Percentiles rank a stretch among this genome's conserved stretches.
phyloP scores from a whole-genome alignment of 306 rosid species.

The Macrotyloma uniflorum region DNA sequence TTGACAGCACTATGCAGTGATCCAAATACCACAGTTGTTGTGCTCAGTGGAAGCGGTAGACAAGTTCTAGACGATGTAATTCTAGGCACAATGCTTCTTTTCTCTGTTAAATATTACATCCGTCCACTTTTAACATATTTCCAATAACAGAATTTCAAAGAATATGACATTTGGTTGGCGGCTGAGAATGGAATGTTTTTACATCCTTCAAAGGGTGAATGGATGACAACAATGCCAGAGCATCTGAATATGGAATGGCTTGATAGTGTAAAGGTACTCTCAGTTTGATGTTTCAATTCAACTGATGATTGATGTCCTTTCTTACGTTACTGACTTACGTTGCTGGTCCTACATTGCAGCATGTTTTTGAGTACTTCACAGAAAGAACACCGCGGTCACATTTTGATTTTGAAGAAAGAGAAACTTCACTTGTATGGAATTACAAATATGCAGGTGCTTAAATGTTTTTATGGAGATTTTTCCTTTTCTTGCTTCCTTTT shows the following conservation, averaged over 20 bases:
- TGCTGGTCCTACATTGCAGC: slow-evolving; percentile 53
- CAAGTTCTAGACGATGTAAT: slow-evolving; percentile 61
- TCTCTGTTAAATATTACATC: slow-evolving; percentile 5
- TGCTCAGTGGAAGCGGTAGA: slow-evolving; percentile 86
- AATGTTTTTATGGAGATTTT: background rate
- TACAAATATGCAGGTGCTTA: slow-evolving; percentile 82
- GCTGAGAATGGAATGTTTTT: slow-evolving; percentile 96
- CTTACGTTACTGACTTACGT: slow-evolving; percentile 32
- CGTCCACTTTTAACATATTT: slow-evolving; percentile 26
- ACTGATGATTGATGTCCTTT: slow-evolving; percentile 1
- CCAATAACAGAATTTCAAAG: slow-evolving; percentile 70
- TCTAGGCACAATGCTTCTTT: slow-evolving; percentile 18
- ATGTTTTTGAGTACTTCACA: slow-evolving; percentile 85
- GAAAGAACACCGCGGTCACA: slow-evolving; percentile 88
- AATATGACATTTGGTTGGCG: slow-evolving; percentile 88
- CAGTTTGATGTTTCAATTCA: slow-evolving; percentile 15
- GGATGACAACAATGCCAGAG: slow-evolving; percentile 99
- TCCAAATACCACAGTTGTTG: slow-evolving; percentile 77
- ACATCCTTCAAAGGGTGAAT: slow-evolving; percentile 63
- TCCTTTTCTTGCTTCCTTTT: background rate
- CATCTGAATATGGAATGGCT: slow-evolving; percentile 91
- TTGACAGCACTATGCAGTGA: slow-evolving; percentile 64
- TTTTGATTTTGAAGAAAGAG: slow-evolving; percentile 50
- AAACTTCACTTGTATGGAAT: slow-evolving; percentile 92
- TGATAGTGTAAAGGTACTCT: slow-evolving; percentile 74